phyloP scores from a whole-genome alignment of 768 basidiomycete genomes.

The Crucibulum laeve region DNA sequence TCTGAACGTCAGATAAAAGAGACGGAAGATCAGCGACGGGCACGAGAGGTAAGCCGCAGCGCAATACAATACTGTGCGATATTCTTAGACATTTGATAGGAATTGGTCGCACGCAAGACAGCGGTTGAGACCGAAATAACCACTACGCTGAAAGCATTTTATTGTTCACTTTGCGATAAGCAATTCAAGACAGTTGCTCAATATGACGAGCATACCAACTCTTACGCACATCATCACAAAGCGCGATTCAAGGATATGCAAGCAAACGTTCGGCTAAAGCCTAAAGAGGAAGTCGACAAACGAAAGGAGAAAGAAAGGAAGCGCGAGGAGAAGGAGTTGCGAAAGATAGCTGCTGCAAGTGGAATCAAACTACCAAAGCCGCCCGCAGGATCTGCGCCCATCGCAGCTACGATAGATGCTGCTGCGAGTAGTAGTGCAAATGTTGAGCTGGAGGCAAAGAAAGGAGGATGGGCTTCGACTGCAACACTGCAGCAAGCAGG shows the following conservation, averaged over 20 bases:
- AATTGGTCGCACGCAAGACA: slow-evolving; percentile 55
- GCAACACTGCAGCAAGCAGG: slow-evolving; percentile 15
- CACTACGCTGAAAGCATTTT: slow-evolving; percentile 67
- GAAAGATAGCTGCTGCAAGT: slow-evolving; percentile 78
- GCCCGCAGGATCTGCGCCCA: slow-evolving; percentile 13
- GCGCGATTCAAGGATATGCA: slow-evolving; percentile 82
- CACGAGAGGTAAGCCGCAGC: slow-evolving; percentile 54
- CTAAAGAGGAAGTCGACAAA: slow-evolving; percentile 64
- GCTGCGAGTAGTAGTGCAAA: slow-evolving; percentile 16
- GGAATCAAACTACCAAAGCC: slow-evolving; percentile 68
- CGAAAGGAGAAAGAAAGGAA: slow-evolving; percentile 84
- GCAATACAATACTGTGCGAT: slow-evolving; percentile 1
- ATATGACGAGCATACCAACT: slow-evolving; percentile 88
- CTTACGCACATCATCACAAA: slow-evolving; percentile 85
- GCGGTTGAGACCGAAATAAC: slow-evolving; percentile 69
- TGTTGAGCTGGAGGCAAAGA: slow-evolving; percentile 27
- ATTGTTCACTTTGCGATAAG: slow-evolving; percentile 81
- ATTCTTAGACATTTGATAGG: slow-evolving; percentile 30
- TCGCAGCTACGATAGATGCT: slow-evolving; percentile 15
- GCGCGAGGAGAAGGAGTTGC: slow-evolving; percentile 79
- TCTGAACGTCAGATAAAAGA: slow-evolving; percentile 81
- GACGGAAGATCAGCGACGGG: slow-evolving; percentile 69
- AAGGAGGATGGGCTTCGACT: slow-evolving; percentile 47
- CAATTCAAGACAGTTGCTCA: slow-evolving; percentile 85
- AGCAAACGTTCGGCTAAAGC: slow-evolving; percentile 61